These are phyloP conservation scores for Suillus subluteus DNA, from an alignment of 768 basidiomycete species.

Conservation along the genomic window DNA sequence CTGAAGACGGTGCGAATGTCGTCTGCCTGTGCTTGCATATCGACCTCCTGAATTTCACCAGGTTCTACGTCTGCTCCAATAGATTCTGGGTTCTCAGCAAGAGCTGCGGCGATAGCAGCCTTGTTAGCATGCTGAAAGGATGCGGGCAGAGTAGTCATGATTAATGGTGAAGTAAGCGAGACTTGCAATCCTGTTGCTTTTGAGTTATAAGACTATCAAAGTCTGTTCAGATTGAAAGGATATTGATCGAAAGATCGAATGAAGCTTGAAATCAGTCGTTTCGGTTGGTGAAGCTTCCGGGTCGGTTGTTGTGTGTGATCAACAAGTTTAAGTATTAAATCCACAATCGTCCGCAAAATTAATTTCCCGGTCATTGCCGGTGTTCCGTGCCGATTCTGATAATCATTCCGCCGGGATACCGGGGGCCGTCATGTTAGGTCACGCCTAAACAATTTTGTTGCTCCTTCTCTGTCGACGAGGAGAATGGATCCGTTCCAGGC, in stretches of 20 bases:
- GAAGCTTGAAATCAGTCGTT: conserved; percentile 5
- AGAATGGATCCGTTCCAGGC: conserved; percentile 76
- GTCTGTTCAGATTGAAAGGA: conserved; percentile 8
- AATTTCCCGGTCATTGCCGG: conserved; percentile 32
- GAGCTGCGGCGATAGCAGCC: conserved; percentile 75
- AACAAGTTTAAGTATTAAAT: conserved; percentile 7
- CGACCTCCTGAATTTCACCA: conserved; percentile 86
- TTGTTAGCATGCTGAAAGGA: conserved; percentile 78
- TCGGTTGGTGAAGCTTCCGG: conserved; percentile 5
- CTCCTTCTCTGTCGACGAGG: conserved; percentile 5
- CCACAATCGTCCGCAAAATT: conserved; percentile 12
- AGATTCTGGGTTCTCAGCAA: conserved; percentile 56
- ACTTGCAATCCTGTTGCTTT: conserved; percentile 19
- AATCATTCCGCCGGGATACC: conserved; percentile 3
- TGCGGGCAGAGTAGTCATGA: conserved; percentile 52
- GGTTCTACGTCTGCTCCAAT: conserved; percentile 59
- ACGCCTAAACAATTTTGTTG: background rate
- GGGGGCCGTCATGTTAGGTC: background rate
- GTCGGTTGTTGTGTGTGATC: conserved; percentile 11
- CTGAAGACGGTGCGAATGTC: conserved; percentile 91
- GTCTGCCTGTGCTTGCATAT: conserved; percentile 83
- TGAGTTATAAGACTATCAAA: conserved; percentile 19
- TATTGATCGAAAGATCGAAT: conserved; percentile 5
- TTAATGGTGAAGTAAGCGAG: conserved; percentile 13
- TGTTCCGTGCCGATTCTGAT: background rate